Conservation (phyloP, 1,139 yeast genomes). For the Meyerozyma athensensis region DNA sequence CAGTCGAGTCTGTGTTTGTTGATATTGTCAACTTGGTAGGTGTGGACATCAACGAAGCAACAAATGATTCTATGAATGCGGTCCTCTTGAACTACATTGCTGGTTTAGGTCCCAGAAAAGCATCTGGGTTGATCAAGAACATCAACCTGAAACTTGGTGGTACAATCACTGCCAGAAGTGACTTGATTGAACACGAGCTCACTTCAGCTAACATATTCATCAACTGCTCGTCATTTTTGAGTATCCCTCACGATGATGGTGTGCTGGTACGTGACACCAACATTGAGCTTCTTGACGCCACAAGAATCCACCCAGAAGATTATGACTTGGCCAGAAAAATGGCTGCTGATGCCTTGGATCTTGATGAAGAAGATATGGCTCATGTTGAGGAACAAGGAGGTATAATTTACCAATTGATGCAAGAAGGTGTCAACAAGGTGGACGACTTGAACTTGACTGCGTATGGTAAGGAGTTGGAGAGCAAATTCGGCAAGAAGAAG, state of each 20-base stretch:
- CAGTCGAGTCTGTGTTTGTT: slow-evolving; percentile 78
- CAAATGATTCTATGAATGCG: slow-evolving; percentile 68
- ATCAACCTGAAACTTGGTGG: slow-evolving; percentile 69
- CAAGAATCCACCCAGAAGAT: slow-evolving; percentile 97
- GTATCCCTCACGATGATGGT: slow-evolving; percentile 66
- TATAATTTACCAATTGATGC: slow-evolving; percentile 73
- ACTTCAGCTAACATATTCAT: slow-evolving; percentile 78
- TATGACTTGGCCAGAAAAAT: slow-evolving; percentile 91
- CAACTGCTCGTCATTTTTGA: slow-evolving; percentile 88
- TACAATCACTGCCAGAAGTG: slow-evolving; percentile 63
- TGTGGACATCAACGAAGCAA: slow-evolving; percentile 87
- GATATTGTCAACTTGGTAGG: slow-evolving; percentile 91
- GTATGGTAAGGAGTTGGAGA: slow-evolving; percentile 87
- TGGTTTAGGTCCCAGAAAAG: slow-evolving; percentile 95
- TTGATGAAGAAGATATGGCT: slow-evolving; percentile 90
- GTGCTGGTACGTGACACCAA: slow-evolving; percentile 47
- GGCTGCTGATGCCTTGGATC: slow-evolving; percentile 96
- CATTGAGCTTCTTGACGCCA: slow-evolving; percentile 83
- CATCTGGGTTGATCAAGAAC: slow-evolving; percentile 79
- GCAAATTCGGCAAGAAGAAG: slow-evolving; percentile 70
- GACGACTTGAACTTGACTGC: slow-evolving; percentile 87
- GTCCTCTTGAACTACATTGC: slow-evolving; percentile 71
- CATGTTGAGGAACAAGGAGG: slow-evolving; percentile 78
- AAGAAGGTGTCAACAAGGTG: slow-evolving; percentile 79
- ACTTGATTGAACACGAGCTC: slow-evolving; percentile 75